Evolutionary conservation across 345 rosid species (phyloP).

Genomic region (Conringia planisiliqua): DNA sequence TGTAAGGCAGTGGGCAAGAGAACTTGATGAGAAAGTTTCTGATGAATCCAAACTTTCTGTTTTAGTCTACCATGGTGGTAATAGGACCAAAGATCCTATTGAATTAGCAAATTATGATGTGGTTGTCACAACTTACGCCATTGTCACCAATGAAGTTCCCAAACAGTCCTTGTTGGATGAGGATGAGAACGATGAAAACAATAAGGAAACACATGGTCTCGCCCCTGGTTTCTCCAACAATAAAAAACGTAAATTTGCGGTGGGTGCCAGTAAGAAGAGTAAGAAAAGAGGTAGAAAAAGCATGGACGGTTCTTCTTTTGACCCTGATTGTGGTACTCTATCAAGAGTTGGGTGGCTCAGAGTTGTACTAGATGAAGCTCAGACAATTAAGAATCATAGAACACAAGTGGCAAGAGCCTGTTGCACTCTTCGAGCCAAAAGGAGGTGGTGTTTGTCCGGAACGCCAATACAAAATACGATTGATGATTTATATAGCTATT

Average conservation of each 20-base stretch:
- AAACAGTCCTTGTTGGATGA: constrained; percentile 71
- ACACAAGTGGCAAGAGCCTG: constrained; percentile 97
- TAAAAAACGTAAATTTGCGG: constrained; percentile 52
- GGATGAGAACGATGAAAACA: constrained; percentile 66
- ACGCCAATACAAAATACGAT: constrained; percentile 94
- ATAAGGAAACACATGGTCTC: constrained; percentile 49
- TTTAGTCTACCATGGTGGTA: constrained; percentile 86
- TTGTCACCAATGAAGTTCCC: constrained; percentile 88
- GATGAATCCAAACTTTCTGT: constrained; percentile 62
- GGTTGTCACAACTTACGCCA: constrained; percentile 86
- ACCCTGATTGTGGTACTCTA: constrained; percentile 63
- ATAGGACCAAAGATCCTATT: constrained; percentile 77
- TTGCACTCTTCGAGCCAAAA: constrained; percentile 89
- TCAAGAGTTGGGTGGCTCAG: constrained; percentile 82
- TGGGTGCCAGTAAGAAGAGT: constrained; percentile 48
- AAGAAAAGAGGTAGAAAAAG: constrained; percentile 67
- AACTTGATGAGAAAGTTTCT: constrained; percentile 83
- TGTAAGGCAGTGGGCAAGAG: constrained; percentile 95
- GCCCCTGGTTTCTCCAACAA: constrained; percentile 53
- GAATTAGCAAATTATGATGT: constrained; percentile 86
- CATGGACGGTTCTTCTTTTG: constrained; percentile 49
- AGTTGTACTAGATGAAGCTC: constrained; percentile 95
- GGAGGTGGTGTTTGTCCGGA: constrained; percentile 98
- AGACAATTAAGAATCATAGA: constrained; percentile 93
- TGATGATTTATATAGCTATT: constrained; percentile 93